phyloP scores from a whole-genome alignment of 257 asterid species.

The Petunia axillaris region DNA sequence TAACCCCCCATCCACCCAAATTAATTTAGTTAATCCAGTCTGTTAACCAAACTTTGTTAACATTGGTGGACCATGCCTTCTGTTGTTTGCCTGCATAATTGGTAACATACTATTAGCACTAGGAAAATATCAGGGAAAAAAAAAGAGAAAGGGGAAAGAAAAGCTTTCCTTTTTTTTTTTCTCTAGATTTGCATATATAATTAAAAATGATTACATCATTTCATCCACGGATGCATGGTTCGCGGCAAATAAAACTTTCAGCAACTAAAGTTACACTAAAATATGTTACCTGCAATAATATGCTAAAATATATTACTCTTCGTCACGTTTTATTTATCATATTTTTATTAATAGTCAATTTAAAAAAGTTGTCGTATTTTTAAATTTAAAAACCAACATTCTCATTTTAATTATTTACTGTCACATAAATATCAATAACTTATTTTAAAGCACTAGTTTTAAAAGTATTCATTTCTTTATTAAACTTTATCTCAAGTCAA shows the following conservation, averaged over 20 bases:
- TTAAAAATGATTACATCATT: neutral
- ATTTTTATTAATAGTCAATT: too few relatives aligned
- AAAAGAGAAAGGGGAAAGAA: neutral
- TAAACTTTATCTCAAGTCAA: too few relatives aligned
- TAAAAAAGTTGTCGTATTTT: too few relatives aligned
- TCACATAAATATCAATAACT: too few relatives aligned
- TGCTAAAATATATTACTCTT: too few relatives aligned
- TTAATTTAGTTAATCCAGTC: slow-evolving; percentile 26
- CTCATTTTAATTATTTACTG: too few relatives aligned
- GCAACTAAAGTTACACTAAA: too few relatives aligned
- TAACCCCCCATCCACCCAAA: neutral
- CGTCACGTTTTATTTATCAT: too few relatives aligned
- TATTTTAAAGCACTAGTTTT: too few relatives aligned
- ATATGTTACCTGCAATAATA: too few relatives aligned
- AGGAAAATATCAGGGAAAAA: neutral
- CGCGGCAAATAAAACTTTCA: neutral
- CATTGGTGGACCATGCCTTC: slow-evolving; percentile 27
- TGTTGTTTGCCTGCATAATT: slow-evolving; percentile 21
- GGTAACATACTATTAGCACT: slow-evolving; percentile 3
- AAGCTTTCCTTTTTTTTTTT: slow-evolving; percentile 17
- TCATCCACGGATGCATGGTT: neutral
- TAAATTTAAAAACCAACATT: too few relatives aligned
- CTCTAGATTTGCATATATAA: slow-evolving; percentile 18
- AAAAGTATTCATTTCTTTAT: too few relatives aligned
- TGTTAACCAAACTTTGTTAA: slow-evolving; percentile 16